Conservation (phyloP, 2,329 filamentous ascomycete species). For the Knufia petricola region DNA sequence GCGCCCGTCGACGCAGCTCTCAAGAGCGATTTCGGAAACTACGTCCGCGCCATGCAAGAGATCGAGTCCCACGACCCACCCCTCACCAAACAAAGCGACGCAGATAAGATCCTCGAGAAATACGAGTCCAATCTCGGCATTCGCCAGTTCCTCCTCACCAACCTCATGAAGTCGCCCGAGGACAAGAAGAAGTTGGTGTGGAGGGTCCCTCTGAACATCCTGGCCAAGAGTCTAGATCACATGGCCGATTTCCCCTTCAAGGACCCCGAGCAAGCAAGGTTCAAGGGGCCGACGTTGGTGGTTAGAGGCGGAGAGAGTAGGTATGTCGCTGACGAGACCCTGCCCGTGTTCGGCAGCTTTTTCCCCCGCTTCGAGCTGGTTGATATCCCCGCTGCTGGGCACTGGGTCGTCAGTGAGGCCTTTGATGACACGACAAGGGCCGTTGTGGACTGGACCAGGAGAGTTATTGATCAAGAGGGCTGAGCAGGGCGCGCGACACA, state of each 20-base stretch:
- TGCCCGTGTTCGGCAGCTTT: constrained; percentile 33
- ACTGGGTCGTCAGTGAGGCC: constrained; percentile 38
- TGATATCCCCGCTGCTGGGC: constrained; percentile 32
- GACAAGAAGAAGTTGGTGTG: constrained; percentile 55
- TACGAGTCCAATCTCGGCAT: constrained; percentile 54
- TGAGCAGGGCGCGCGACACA: no score
- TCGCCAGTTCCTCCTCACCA: constrained; percentile 85
- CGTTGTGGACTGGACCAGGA: constrained; percentile 22
- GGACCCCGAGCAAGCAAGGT: constrained; percentile 57
- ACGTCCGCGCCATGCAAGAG: constrained; percentile 73
- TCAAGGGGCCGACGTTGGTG: constrained; percentile 70
- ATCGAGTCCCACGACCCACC: constrained; percentile 47
- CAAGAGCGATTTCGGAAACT: constrained; percentile 63
- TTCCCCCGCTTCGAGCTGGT: constrained; percentile 33
- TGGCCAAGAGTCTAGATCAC: constrained; percentile 59
- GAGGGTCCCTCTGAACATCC: constrained; percentile 64
- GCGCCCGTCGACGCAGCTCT: constrained; percentile 75
- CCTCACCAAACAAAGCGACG: constrained; percentile 17
- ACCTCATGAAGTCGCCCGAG: constrained; percentile 43
- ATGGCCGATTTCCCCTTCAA: constrained; percentile 86
- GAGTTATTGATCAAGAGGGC: constrained; percentile 16
- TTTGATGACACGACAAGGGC: constrained; percentile 34
- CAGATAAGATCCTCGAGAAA: constrained; percentile 17
- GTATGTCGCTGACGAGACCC: constrained; percentile 32
- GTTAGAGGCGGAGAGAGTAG: constrained; percentile 41